These are phyloP conservation scores for Letharia lupina DNA, from an alignment of 495 filamentous ascomycete genomes.

Conservation along the genomic window DNA sequence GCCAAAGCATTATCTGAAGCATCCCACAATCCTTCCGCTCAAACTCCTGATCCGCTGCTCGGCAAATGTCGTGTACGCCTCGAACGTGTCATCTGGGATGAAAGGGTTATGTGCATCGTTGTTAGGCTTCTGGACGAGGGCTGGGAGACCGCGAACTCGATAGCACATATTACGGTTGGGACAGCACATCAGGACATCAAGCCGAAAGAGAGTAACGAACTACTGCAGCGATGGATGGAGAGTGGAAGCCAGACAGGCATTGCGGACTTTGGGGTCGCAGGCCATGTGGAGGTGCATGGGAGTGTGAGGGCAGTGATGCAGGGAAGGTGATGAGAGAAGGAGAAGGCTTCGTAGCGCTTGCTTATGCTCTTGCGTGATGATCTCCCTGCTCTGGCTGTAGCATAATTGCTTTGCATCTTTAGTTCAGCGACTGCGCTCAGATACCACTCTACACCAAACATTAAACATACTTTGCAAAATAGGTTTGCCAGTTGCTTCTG, in stretches of 20 bases:
- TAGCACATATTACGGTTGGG: slow-evolving; percentile 86
- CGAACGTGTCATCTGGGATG: slow-evolving; percentile 69
- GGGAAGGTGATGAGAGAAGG: slow-evolving; percentile 10
- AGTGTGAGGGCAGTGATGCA: slow-evolving; percentile 39
- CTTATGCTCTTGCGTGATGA: neutral
- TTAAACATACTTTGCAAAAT: neutral
- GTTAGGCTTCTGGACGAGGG: slow-evolving; percentile 53
- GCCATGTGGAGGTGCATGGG: slow-evolving; percentile 39
- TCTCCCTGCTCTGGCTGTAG: neutral
- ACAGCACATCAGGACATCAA: slow-evolving; percentile 66
- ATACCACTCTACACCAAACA: neutral
- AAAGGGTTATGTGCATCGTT: slow-evolving; percentile 78
- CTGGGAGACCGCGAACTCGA: slow-evolving; percentile 64
- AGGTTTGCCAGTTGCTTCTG: neutral
- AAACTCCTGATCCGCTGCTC: slow-evolving; percentile 33
- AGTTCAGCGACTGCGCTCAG: neutral
- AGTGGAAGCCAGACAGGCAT: slow-evolving; percentile 43
- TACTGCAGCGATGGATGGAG: slow-evolving; percentile 61
- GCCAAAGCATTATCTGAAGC: slow-evolving; percentile 27
- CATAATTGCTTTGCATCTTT: neutral
- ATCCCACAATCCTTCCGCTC: slow-evolving; percentile 22
- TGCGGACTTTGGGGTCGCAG: slow-evolving; percentile 38
- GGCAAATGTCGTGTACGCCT: slow-evolving; percentile 48
- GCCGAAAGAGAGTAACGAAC: slow-evolving; percentile 85
- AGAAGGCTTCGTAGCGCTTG: neutral